phyloP scores from a whole-genome alignment of 2,329 filamentous ascomycete genomes.

The Neonectria ditissima region DNA sequence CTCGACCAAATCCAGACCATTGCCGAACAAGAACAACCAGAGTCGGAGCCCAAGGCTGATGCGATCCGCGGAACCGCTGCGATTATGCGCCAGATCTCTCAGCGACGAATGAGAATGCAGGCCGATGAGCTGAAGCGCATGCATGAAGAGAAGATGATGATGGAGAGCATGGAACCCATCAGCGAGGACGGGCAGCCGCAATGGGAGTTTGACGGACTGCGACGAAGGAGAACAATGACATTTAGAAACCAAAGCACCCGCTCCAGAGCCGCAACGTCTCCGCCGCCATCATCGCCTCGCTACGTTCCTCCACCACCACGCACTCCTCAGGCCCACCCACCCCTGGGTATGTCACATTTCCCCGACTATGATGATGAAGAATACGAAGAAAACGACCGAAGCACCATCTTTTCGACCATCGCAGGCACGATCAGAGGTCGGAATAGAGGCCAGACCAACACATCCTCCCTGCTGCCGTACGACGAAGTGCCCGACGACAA shows the following conservation, averaged over 20 bases:
- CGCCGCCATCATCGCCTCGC: conserved; percentile 44
- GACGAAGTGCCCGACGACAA: conserved; percentile 56
- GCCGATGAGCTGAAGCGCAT: conserved; percentile 82
- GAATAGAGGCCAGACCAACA: conserved; percentile 49
- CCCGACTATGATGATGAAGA: conserved; percentile 71
- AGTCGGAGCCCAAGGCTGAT: conserved; percentile 95
- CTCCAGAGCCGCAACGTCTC: conserved; percentile 43
- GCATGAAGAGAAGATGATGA: conserved; percentile 78
- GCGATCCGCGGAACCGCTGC: conserved; percentile 92
- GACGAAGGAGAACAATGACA: conserved; percentile 73
- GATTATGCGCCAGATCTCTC: conserved; percentile 85
- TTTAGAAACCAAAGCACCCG: conserved; percentile 46
- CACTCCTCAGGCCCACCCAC: conserved; percentile 49
- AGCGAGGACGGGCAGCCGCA: conserved; percentile 76
- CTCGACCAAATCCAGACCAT: conserved; percentile 96
- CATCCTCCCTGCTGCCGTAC: conserved; percentile 46
- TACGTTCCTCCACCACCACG: conserved; percentile 33
- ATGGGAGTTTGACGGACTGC: conserved; percentile 92
- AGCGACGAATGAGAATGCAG: conserved; percentile 81
- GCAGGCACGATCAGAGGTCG: conserved; percentile 63
- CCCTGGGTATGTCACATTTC: conserved; percentile 86
- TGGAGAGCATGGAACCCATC: conserved; percentile 78
- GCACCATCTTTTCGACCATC: conserved; percentile 65
- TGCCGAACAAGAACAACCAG: conserved; percentile 94
- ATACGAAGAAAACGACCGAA: conserved; percentile 62